Evolutionary conservation across 805 yeast species (phyloP), one percentile per base, ranked within the genome.

Genomic region (Myxozyma melibiosi): DNA sequence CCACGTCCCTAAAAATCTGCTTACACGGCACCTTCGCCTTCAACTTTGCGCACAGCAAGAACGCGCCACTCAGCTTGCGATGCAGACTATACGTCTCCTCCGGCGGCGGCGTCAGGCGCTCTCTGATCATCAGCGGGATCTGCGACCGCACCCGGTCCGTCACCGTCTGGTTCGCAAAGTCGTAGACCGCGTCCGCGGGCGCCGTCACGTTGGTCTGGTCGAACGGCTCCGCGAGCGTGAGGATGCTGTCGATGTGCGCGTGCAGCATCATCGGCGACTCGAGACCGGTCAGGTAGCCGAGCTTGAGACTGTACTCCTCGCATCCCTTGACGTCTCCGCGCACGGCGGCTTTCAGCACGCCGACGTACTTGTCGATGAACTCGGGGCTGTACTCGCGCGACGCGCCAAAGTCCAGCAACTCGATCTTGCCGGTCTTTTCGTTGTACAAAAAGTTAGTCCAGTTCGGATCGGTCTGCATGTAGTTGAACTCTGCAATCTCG

Each of bases 391-490:
- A 94, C 31, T 83, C 87, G 62, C 98, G 80, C 4, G 97, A 86
- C 1, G 99, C 98, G 46, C 99, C 99, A 73, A 94, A 94, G 74
- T 94, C 99, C 51, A 94, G 76, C 54, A 94, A 76, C 71, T 92
- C 97, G 55, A 94, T 83, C 70, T 86, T 84, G 25, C 80, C 73
- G 1, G 90, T 83, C n/a, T 75, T 65, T 33, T 77, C 77, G 68
- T 94, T 90, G 75, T 88, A 90, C 58, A 94, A 74, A 74, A 94
- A 94, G 71, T 94, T 94, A 43, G 99, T 97, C 99, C 99, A 94
- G 72, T 94, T 94, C 50, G 99, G 99, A 74, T 94, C 99, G 0
- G 98, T 92, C 74, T 94, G 99, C 99, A 94, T 94, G 74, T 86
- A 92, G 67, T 80, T 81, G 75, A 86, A 91, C 65, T 81, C 76